A percentile compares a stretch with the other conserved stretches of the same genome.
phyloP scores from a whole-genome alignment of 1,139 yeast species.

The Wickerhamomyces sp. region DNA sequence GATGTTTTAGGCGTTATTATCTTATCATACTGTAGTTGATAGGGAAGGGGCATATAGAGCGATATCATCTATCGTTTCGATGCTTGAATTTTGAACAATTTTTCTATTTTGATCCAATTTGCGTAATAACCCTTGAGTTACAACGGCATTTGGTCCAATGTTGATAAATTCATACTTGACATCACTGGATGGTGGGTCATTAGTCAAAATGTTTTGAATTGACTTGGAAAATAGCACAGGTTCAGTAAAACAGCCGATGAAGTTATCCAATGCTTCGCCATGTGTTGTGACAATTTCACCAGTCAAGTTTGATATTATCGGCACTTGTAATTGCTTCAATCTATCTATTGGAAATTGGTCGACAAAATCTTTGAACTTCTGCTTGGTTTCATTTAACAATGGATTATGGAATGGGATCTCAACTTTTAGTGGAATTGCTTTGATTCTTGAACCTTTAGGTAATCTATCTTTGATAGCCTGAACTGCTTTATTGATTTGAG shows the following conservation, averaged over 20 bases:
- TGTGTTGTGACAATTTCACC: constrained; percentile 26
- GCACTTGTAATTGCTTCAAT: constrained; percentile 19
- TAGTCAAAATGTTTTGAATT: constrained; percentile 20
- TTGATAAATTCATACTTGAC: constrained; percentile 9
- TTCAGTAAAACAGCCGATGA: constrained; percentile 34
- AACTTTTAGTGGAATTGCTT: constrained; percentile 34
- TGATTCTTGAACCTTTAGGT: constrained; percentile 22
- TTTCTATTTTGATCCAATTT: constrained; percentile 7
- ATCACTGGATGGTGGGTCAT: background rate
- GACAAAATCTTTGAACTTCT: constrained; percentile 24
- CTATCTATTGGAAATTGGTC: constrained; percentile 11
- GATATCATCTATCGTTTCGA: constrained; percentile 7
- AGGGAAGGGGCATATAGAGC: background rate
- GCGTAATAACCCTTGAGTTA: constrained; percentile 15
- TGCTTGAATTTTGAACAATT: background rate
- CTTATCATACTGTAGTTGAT: too few species aligned
- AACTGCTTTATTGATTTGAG: constrained; percentile 21
- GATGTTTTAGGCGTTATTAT: too few species aligned
- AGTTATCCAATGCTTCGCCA: constrained; percentile 24
- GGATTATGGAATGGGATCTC: constrained; percentile 43
- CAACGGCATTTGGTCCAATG: constrained; percentile 21
- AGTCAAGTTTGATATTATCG: constrained; percentile 34
- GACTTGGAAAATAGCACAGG: constrained; percentile 43
- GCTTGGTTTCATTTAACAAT: constrained; percentile 31
- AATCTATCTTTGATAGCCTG: constrained; percentile 16